Percentiles rank a stretch among this genome's conserved stretches.
These are phyloP conservation scores for Entomortierella beljakovae DNA, from an alignment of 192 early-diverging fungal species.

Conservation along the genomic window DNA sequence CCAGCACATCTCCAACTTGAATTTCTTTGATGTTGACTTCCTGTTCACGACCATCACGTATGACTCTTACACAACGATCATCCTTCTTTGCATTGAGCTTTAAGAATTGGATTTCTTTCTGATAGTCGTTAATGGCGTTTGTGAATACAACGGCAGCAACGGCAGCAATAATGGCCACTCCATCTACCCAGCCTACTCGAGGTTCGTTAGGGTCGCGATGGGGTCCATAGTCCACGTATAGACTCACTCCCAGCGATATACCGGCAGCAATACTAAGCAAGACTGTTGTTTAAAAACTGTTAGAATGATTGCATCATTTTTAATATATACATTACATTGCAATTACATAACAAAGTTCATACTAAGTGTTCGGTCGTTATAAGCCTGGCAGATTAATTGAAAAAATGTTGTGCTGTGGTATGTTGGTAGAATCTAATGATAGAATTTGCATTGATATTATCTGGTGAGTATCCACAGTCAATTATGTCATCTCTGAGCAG, in stretches of 20 bases:
- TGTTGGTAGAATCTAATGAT: slow-evolving; percentile 69
- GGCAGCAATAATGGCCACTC: slow-evolving; percentile 83
- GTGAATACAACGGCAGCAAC: slow-evolving; percentile 93
- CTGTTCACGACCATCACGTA: slow-evolving; percentile 79
- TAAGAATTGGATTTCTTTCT: slow-evolving; percentile 89
- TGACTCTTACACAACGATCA: slow-evolving; percentile 76
- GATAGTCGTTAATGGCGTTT: slow-evolving; percentile 88
- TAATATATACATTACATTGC: neutral
- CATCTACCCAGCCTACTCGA: slow-evolving; percentile 79
- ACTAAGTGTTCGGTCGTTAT: slow-evolving; percentile 77
- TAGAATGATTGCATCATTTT: no score
- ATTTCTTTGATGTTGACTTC: slow-evolving; percentile 83
- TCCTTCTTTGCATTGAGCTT: slow-evolving; percentile 89
- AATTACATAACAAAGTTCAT: slow-evolving; percentile 12
- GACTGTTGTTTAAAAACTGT: no score
- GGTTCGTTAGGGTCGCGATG: slow-evolving; percentile 73
- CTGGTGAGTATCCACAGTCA: no score
- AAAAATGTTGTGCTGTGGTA: slow-evolving; percentile 64
- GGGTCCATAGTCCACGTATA: slow-evolving; percentile 81
- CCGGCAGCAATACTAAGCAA: slow-evolving; percentile 87
- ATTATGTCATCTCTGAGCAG: no score
- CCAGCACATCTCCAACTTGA: slow-evolving; percentile 90
- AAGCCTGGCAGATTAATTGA: slow-evolving; percentile 66
- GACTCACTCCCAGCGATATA: slow-evolving; percentile 85
- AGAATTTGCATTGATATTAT: no score